phyloP scores from a whole-genome alignment of 208 protist genomes.

The Acanthamoeba sp. region DNA sequence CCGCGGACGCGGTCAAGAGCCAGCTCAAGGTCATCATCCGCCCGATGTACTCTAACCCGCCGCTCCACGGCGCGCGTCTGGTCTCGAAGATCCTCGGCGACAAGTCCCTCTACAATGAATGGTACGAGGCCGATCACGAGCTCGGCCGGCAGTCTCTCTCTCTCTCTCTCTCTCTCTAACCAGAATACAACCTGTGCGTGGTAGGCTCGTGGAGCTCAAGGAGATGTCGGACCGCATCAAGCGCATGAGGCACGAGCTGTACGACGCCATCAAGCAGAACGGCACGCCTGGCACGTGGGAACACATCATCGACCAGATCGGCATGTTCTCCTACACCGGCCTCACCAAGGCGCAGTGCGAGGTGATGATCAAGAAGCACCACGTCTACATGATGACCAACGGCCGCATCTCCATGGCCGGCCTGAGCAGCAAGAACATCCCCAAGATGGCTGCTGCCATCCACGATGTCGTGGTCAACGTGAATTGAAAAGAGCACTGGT shows the following conservation, averaged over 20 bases:
- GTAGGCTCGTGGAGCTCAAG: conserved; percentile 85
- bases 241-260: conserved; percentile 84
- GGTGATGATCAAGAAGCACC: conserved; percentile 86
- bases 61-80: conserved; percentile 96
- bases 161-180: not conserved
- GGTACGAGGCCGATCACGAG: no score
- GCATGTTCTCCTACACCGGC: conserved; percentile 99
- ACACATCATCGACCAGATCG: conserved; percentile 97
- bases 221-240: conserved; percentile 89
- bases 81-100: conserved; percentile 94
- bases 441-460: conserved; percentile 90
- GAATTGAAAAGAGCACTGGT: not conserved
- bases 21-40: conserved; percentile 96
- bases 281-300: conserved; percentile 94
- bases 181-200: not conserved
- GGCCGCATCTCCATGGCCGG: conserved; percentile 93
- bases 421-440: conserved; percentile 89
- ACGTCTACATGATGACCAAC: conserved; percentile 91
- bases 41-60: conserved; percentile 96
- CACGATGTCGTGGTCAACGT: conserved; percentile 84
- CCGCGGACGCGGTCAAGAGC: conserved; percentile 88
- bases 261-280: conserved; percentile 89
- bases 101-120: conserved; percentile 90
- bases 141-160: no score
- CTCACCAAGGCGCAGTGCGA: conserved; percentile 83